Conservation (phyloP, 2,329 filamentous ascomycete species). For the Cytospora chrysosperma region DNA sequence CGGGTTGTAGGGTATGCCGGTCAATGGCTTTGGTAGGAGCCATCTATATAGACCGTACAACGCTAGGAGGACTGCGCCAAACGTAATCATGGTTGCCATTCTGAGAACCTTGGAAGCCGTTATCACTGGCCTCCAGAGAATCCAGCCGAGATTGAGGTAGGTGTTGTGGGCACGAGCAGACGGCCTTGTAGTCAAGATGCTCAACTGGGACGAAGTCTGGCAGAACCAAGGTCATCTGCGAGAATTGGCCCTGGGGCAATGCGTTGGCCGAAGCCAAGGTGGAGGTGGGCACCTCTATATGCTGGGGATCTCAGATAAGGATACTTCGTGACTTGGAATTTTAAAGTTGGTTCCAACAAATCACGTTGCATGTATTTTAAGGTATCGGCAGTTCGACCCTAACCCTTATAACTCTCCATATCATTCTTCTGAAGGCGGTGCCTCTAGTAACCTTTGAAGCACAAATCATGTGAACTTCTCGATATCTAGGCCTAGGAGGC, state of each 20-base stretch:
- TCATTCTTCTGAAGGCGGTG: too few relatives aligned
- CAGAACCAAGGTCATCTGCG: neutral
- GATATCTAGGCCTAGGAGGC: too few relatives aligned
- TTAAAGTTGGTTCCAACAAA: too few relatives aligned
- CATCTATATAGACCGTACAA: constrained; percentile 18
- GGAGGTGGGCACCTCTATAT: too few relatives aligned
- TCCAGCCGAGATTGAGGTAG: too few relatives aligned
- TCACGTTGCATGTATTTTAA: too few relatives aligned
- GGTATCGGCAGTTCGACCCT: too few relatives aligned
- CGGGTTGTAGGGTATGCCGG: constrained; percentile 33
- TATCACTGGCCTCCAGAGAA: neutral
- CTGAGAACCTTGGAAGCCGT: neutral
- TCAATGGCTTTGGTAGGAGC: constrained; percentile 31
- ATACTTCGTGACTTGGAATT: too few relatives aligned
- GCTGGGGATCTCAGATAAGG: too few relatives aligned
- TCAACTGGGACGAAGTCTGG: neutral
- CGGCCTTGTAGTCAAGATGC: neutral
- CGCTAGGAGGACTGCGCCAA: neutral
- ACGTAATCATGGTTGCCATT: neutral
- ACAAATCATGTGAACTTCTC: too few relatives aligned
- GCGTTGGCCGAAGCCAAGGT: neutral
- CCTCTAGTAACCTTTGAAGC: too few relatives aligned
- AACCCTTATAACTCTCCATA: too few relatives aligned
- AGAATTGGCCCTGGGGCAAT: neutral
- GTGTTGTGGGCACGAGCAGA: neutral